Conservation (phyloP, 495 filamentous ascomycete species). For the Penicillium longicatenatum region DNA sequence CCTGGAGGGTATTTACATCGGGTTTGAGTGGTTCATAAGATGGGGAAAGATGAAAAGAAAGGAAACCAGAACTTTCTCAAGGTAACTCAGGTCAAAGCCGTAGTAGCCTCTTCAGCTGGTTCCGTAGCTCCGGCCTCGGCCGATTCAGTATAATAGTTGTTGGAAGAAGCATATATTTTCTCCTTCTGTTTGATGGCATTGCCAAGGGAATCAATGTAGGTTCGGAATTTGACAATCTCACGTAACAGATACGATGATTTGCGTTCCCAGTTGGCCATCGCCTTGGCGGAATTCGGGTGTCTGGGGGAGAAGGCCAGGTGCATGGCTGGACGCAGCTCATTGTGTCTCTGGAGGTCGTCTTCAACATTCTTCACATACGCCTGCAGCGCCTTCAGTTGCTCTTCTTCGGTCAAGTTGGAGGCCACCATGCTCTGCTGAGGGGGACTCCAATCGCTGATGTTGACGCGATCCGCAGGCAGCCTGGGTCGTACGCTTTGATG, state of each 20-base stretch:
- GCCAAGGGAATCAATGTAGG: constrained; percentile 82
- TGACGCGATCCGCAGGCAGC: constrained; percentile 82
- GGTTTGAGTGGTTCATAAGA: not conserved
- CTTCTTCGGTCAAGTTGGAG: constrained; percentile 71
- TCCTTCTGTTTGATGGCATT: constrained; percentile 60
- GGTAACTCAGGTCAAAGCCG: not conserved
- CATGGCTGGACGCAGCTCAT: constrained; percentile 83
- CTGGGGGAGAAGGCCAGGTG: constrained; percentile 86
- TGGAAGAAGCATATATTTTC: constrained; percentile 44
- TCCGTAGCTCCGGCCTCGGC: not conserved
- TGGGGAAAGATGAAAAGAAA: not conserved
- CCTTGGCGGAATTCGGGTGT: constrained; percentile 75
- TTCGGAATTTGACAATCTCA: constrained; percentile 96
- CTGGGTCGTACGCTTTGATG: constrained; percentile 61
- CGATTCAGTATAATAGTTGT: constrained; percentile 23
- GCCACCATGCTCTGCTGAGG: constrained; percentile 87
- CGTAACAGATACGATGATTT: constrained; percentile 87
- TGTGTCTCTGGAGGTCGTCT: constrained; percentile 81
- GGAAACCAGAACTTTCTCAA: too few species aligned
- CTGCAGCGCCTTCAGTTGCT: constrained; percentile 74
- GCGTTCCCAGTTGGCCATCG: constrained; percentile 94
- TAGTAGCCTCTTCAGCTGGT: not conserved
- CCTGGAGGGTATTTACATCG: constrained; percentile 23
- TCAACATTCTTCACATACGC: constrained; percentile 85
- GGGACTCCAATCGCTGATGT: constrained; percentile 92